A percentile compares a stretch with the other conserved stretches of the same genome.
These are phyloP conservation scores for Terfezia claveryi DNA, from an alignment of 495 filamentous ascomycete species.

Conservation along the genomic window DNA sequence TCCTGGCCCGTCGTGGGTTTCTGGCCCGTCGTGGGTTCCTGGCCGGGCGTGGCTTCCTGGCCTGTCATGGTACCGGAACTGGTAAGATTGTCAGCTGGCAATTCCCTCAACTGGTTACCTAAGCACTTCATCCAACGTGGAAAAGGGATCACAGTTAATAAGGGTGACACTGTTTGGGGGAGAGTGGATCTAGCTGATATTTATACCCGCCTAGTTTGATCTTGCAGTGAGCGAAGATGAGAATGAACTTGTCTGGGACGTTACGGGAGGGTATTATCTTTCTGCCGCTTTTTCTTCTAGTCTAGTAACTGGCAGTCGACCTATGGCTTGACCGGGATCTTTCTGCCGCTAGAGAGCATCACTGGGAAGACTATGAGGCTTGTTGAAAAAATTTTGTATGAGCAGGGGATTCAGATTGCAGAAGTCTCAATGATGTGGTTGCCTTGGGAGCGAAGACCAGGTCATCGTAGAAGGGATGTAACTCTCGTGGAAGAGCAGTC, in stretches of 20 bases:
- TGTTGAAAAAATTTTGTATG: conserved; percentile 30
- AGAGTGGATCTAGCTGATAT: conserved; percentile 7
- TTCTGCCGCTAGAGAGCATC: conserved; percentile 37
- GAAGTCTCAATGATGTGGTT: conserved; percentile 20
- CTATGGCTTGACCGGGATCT: too few species aligned
- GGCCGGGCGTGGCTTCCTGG: too few species aligned
- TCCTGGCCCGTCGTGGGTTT: too few species aligned
- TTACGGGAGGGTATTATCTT: conserved; percentile 36
- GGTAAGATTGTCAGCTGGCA: conserved; percentile 10
- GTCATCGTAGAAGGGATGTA: conserved; percentile 4
- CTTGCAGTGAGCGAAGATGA: conserved; percentile 17
- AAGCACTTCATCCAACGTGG: conserved; percentile 5
- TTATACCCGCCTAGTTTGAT: conserved; percentile 6
- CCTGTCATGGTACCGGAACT: conserved; percentile 5
- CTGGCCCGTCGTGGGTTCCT: too few species aligned
- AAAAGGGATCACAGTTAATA: conserved; percentile 6
- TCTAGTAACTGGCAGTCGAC: too few species aligned
- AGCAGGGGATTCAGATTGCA: conserved; percentile 29
- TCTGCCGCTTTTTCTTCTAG: too few species aligned
- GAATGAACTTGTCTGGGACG: conserved; percentile 39
- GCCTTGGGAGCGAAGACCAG: conserved; percentile 5
- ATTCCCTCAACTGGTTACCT: conserved; percentile 7
- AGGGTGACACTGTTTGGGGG: conserved; percentile 7
- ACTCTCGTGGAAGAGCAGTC: conserved; percentile 5
- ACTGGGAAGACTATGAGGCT: conserved; percentile 36